Conservation (phyloP, 257 asterid species). For the Striga asiatica region DNA sequence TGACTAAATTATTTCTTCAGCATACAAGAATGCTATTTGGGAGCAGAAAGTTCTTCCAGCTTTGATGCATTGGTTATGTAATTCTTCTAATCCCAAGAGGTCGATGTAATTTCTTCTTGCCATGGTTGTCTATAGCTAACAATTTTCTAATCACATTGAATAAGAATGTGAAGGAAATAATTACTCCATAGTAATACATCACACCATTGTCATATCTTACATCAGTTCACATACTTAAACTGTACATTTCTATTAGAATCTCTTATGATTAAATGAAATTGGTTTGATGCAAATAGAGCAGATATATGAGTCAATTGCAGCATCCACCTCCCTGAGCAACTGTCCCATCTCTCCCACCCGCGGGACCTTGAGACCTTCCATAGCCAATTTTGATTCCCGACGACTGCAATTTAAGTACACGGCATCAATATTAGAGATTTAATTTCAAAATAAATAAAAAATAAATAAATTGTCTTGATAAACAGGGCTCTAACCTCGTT, state of each 20-base stretch:
- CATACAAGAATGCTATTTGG: slow-evolving; percentile 56
- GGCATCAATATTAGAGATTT: too few species aligned
- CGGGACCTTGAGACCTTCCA: slow-evolving; percentile 47
- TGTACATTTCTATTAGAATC: slow-evolving; percentile 20
- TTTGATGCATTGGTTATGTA: neutral
- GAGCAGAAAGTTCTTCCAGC: slow-evolving; percentile 36
- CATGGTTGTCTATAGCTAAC: neutral
- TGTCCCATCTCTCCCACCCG: slow-evolving; percentile 53
- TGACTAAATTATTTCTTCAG: slow-evolving; percentile 28
- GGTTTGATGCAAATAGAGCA: neutral
- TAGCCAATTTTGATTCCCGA: slow-evolving; percentile 73
- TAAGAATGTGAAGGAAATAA: too few species aligned
- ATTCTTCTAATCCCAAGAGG: neutral
- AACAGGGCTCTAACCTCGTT: too few species aligned
- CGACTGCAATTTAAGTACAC: slow-evolving; percentile 34
- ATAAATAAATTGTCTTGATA: too few species aligned
- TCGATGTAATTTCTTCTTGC: neutral
- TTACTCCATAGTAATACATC: too few species aligned
- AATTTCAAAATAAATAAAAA: too few species aligned
- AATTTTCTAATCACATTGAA: too few species aligned
- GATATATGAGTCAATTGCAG: slow-evolving; percentile 28
- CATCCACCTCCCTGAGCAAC: slow-evolving; percentile 62
- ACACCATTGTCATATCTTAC: too few species aligned
- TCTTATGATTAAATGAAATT: slow-evolving; percentile 3
- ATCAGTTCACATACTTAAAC: slow-evolving; percentile 14